Percentiles rank a stretch among this genome's conserved stretches.
phyloP scores from a whole-genome alignment of 768 basidiomycete genomes.

The Mycena amicta region DNA sequence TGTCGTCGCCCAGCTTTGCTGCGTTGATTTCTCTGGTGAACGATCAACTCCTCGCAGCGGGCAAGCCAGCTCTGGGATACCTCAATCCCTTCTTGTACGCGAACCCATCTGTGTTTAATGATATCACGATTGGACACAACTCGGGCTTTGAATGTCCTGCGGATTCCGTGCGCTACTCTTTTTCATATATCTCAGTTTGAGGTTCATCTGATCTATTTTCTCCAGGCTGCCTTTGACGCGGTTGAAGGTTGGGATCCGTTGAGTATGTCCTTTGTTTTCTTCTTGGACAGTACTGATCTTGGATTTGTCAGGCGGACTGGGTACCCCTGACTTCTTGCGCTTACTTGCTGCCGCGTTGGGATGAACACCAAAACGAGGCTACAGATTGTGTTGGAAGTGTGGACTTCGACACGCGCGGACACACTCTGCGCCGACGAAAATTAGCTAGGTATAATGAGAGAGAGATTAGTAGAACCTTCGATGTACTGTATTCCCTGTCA shows the following conservation, averaged over 20 bases:
- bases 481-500: not conserved
- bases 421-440: not conserved
- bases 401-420: not conserved
- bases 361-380: not conserved
- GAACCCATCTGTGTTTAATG: not conserved
- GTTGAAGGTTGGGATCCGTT: not conserved
- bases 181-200: not conserved
- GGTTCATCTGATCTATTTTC: not conserved
- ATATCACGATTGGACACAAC: not conserved
- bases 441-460: not conserved
- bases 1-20: constrained; percentile 45
- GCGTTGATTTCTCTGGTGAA: constrained; percentile 46
- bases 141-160: not conserved
- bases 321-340: too few species aligned
- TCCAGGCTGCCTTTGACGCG: not conserved
- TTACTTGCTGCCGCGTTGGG: not conserved
- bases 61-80: constrained; percentile 21
- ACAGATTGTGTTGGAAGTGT: not conserved
- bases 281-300: too few species aligned
- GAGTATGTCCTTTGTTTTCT: not conserved
- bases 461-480: not conserved
- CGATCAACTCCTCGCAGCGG: constrained; percentile 37
- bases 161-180: not conserved
- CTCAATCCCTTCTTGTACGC: constrained; percentile 4
- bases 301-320: too few species aligned